Conservation (phyloP, 441 rosid genomes). For the Populus hybrid region DNA sequence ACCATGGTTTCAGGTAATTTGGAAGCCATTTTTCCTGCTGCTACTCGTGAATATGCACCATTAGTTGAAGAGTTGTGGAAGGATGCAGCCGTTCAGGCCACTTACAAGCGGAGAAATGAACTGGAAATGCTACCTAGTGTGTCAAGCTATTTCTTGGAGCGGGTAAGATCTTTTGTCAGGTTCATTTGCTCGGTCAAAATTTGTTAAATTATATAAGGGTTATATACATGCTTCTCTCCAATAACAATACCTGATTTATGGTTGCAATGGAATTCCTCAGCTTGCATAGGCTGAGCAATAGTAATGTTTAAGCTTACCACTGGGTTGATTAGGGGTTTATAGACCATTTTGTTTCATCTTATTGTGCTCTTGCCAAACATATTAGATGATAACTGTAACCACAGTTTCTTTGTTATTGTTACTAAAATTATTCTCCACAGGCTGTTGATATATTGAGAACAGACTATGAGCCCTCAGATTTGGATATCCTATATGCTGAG, state of each 20-base stretch:
- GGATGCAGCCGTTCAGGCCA: constrained; percentile 78
- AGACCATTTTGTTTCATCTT: neutral
- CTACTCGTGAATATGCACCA: constrained; percentile 77
- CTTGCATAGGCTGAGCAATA: neutral
- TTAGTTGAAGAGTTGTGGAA: constrained; percentile 87
- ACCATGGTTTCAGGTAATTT: constrained; percentile 80
- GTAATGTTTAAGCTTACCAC: neutral
- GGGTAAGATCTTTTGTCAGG: constrained; percentile 43
- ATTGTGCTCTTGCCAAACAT: neutral
- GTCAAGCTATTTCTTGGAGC: constrained; percentile 79
- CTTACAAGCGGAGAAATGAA: constrained; percentile 76
- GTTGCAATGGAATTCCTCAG: neutral
- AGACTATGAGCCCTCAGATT: constrained; percentile 91
- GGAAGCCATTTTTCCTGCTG: constrained; percentile 76
- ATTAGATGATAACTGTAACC: neutral
- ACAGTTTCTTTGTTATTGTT: neutral
- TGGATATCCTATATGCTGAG: constrained; percentile 92
- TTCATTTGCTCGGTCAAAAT: constrained; percentile 8
- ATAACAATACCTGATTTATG: neutral
- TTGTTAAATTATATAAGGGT: neutral
- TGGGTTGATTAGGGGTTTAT: neutral
- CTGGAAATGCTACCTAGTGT: constrained; percentile 80
- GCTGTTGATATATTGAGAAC: constrained; percentile 67
- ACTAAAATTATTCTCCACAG: constrained; percentile 35
- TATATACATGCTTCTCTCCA: neutral